Evolutionary conservation across 2,329 filamentous ascomycete genomes (phyloP).

Genomic region (Colletotrichum endophyticum): DNA sequence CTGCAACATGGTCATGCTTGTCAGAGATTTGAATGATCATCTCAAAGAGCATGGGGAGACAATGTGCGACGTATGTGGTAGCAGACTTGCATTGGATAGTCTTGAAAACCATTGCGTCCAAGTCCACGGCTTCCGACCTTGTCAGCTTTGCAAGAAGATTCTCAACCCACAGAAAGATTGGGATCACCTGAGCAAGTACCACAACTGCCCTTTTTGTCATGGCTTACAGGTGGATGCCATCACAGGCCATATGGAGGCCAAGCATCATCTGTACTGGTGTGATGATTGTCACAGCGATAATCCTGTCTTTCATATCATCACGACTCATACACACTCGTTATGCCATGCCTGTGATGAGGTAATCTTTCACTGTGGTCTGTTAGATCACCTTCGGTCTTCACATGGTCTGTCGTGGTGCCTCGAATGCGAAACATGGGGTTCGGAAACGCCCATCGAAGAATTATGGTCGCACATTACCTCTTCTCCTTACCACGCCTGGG

Average conservation of each 20-base stretch:
- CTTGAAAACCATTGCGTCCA: background rate
- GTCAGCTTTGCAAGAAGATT: background rate
- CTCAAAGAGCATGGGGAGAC: background rate
- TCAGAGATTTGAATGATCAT: background rate
- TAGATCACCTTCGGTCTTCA: background rate
- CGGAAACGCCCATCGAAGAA: background rate
- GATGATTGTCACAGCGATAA: background rate
- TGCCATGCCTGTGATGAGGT: background rate
- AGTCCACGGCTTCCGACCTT: background rate
- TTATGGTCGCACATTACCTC: background rate
- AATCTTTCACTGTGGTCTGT: background rate
- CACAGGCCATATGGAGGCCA: background rate
- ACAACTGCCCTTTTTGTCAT: background rate
- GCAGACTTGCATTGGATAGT: background rate
- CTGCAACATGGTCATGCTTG: background rate
- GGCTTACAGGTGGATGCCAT: background rate
- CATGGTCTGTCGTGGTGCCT: background rate
- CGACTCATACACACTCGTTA: rapidly evolving
- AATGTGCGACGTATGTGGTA: background rate
- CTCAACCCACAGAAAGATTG: rapidly evolving
- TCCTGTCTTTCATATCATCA: background rate
- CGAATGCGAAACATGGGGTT: background rate
- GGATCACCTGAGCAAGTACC: background rate
- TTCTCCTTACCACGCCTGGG: background rate
- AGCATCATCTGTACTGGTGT: background rate